A percentile compares a stretch with the other conserved stretches of the same genome.
Conservation (phyloP, 2,329 filamentous ascomycete species). For the Verticillium alfalfae region DNA sequence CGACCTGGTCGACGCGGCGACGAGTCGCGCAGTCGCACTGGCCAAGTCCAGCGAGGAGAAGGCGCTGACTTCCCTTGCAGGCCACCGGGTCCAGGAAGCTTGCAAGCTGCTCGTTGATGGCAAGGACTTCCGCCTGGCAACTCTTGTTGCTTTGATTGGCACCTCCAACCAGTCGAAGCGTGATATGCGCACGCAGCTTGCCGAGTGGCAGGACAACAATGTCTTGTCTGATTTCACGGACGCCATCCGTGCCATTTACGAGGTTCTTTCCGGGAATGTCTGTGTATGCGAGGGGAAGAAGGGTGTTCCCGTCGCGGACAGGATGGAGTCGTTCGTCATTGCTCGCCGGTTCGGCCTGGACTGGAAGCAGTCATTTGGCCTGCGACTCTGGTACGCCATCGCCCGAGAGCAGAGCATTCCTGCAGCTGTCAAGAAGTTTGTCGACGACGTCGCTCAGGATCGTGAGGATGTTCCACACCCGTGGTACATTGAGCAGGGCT, state of each 20-base stretch:
- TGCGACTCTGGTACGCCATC: constrained; percentile 85
- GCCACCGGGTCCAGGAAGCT: constrained; percentile 74
- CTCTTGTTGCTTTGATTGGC: constrained; percentile 77
- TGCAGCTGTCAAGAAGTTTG: constrained; percentile 67
- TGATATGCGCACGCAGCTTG: constrained; percentile 75
- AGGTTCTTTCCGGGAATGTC: constrained; percentile 83
- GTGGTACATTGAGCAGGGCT: constrained; percentile 60
- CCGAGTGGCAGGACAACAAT: constrained; percentile 77
- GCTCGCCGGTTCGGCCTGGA: constrained; percentile 79
- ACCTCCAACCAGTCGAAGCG: constrained; percentile 62
- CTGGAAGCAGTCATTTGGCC: constrained; percentile 89
- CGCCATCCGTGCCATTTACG: constrained; percentile 79
- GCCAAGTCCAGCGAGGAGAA: constrained; percentile 71
- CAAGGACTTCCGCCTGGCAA: constrained; percentile 78
- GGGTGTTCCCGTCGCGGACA: constrained; percentile 70
- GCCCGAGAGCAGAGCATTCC: constrained; percentile 63
- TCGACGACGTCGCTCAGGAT: constrained; percentile 65
- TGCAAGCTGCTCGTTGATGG: constrained; percentile 73
- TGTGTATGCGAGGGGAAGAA: constrained; percentile 75
- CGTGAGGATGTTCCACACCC: constrained; percentile 69
- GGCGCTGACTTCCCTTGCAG: constrained; percentile 73
- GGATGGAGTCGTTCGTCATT: constrained; percentile 73
- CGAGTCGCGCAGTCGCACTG: constrained; percentile 48
- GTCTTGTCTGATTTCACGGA: constrained; percentile 84
- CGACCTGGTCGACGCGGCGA: constrained; percentile 57